Evolutionary conservation across 805 yeast species (phyloP).

Genomic region (Candida palmyrensis): DNA sequence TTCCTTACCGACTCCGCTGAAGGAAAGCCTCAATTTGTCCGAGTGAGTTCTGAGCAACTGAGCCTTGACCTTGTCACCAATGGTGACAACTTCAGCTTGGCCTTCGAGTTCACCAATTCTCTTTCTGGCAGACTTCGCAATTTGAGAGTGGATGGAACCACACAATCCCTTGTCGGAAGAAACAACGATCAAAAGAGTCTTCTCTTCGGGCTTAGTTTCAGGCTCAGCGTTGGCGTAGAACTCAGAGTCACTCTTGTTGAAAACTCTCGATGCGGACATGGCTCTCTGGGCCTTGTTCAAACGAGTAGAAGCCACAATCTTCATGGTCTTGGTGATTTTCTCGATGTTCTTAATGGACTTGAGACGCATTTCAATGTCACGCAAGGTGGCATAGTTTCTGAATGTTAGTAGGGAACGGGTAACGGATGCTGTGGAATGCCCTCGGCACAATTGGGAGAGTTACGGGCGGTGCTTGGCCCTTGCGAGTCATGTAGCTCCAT

Average conservation of each 20-base stretch:
- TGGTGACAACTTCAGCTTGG: slow-evolving; percentile 69
- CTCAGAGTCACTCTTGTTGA: slow-evolving; percentile 73
- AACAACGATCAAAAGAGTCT: slow-evolving; percentile 78
- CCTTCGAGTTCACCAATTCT: slow-evolving; percentile 58
- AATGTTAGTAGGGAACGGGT: slow-evolving; percentile 20
- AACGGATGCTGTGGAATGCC: too few relatives aligned
- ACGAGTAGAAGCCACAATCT: slow-evolving; percentile 97
- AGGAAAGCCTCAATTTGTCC: slow-evolving; percentile 62
- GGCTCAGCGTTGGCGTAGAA: slow-evolving; percentile 83
- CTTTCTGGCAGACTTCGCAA: slow-evolving; percentile 81
- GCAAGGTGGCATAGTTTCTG: slow-evolving; percentile 95
- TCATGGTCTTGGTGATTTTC: slow-evolving; percentile 99
- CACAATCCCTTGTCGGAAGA: slow-evolving; percentile 98
- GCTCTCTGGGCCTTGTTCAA: slow-evolving; percentile 94
- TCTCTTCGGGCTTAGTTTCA: slow-evolving; percentile 48
- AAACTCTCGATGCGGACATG: slow-evolving; percentile 81
- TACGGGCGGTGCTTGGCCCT: too few relatives aligned
- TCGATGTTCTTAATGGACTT: slow-evolving; percentile 98
- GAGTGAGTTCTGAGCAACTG: slow-evolving; percentile 84
- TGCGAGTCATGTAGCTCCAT: too few relatives aligned
- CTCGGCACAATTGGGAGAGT: too few relatives aligned
- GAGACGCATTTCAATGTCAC: slow-evolving; percentile 97
- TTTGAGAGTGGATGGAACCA: slow-evolving; percentile 96
- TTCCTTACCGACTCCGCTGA: slow-evolving; percentile 93
- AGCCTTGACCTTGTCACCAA: slow-evolving; percentile 92